Evolutionary conservation across 768 basidiomycete genomes (phyloP), one percentile per base, ranked within the genome.

Genomic region (Coprinellus aureogranulatus): DNA sequence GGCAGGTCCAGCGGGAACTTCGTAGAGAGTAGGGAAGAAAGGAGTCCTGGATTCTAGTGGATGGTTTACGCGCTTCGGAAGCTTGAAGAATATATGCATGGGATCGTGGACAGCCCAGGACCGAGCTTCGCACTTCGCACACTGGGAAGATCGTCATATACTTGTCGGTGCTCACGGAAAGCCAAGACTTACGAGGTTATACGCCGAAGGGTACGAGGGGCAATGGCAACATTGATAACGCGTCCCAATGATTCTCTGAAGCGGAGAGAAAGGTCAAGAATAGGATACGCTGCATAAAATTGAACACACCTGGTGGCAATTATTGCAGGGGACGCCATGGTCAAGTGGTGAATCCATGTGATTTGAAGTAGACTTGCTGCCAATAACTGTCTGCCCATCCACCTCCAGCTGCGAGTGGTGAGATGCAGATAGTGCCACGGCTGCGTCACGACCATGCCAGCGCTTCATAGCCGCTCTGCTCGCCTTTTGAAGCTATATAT

Each of bases 221-320:
- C 95, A 98, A 59, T 87, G 89, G 14, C 89, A 92, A 67, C 95
- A 98, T 67, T 97, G 94, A 68, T 89, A 98, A 41, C 94, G 79
- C 46, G 81, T 74, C 4, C 95, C 94, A 52, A 85, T 70, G 55
- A 96, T 94, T 26, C 77, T 71, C 90, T 93, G n/a, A n/a, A 63
- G 10, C 3, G 49, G 30, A 25, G 59, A 47, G 22, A 18, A 20
- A 37, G n/a, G 40, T 27, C 10, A n/a, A 53, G n/a, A n/a, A n/a
- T n/a, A n/a, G n/a, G n/a, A n/a, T n/a, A n/a, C n/a, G n/a, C n/a
- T n/a, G n/a, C n/a, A n/a, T n/a, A n/a, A n/a, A n/a, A n/a, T n/a
- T n/a, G n/a, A n/a, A 26, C 80, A 39, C 60, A 88, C 89, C 69
- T 77, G 72, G 27, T 74, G 75, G 61, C 90, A 92, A 26, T 75